Conservation (phyloP, 2,329 filamentous ascomycete genomes). For the Mycosphaerelloides madeirae region DNA sequence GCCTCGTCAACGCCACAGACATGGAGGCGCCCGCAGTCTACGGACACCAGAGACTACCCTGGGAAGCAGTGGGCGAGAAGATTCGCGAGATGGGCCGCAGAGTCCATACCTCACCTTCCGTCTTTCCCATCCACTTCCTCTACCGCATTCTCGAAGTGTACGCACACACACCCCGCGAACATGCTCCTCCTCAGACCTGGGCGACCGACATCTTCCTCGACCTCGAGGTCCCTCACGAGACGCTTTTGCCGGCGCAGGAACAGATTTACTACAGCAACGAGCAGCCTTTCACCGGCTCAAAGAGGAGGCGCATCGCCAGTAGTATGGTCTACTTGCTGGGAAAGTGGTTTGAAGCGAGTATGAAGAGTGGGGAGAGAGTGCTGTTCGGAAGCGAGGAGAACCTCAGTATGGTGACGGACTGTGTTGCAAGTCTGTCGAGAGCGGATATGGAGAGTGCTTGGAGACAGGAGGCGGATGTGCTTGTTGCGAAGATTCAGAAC, state of each 20-base stretch:
- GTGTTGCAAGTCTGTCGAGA: slow-evolving; percentile 21
- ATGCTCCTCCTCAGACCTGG: slow-evolving; percentile 53
- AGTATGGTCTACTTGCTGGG: slow-evolving; percentile 60
- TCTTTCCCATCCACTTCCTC: slow-evolving; percentile 39
- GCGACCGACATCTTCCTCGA: slow-evolving; percentile 62
- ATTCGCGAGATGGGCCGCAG: slow-evolving; percentile 55
- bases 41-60: slow-evolving; percentile 44
- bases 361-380: slow-evolving; percentile 48
- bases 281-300: slow-evolving; percentile 55
- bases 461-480: slow-evolving; percentile 19
- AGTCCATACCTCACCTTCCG: slow-evolving; percentile 35
- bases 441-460: slow-evolving; percentile 20
- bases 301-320: slow-evolving; percentile 53
- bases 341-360: slow-evolving; percentile 57
- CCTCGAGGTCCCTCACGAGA: slow-evolving; percentile 58
- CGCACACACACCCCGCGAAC: slow-evolving; percentile 47
- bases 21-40: slow-evolving; percentile 43
- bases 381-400: slow-evolving; percentile 59
- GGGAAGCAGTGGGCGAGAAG: slow-evolving; percentile 62
- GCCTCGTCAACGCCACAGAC: slow-evolving; percentile 65
- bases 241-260: slow-evolving; percentile 59
- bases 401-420: slow-evolving; percentile 40
- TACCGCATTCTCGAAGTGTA: slow-evolving; percentile 54
- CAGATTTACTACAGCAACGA: slow-evolving; percentile 64
- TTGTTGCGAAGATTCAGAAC: slow-evolving; percentile 14